These are phyloP conservation scores for Centaurea solstitialis DNA, from an alignment of 129 eudicot genomes.

Conservation along the genomic window DNA sequence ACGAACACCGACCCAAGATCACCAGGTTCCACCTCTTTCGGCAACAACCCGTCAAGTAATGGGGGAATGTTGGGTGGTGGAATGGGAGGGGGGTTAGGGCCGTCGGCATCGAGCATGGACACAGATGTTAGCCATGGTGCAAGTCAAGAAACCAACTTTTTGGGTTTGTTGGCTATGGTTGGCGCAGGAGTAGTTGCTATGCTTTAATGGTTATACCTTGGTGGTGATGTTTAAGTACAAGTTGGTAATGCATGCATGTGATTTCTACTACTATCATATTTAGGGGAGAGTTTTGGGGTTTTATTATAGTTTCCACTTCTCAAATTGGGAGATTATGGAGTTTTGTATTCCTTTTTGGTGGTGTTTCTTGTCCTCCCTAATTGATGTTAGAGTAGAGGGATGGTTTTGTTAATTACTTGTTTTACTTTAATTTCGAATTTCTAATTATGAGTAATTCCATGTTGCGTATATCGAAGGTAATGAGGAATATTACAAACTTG, in stretches of 20 bases:
- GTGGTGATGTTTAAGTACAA: conserved; percentile 6
- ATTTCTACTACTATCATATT: not conserved
- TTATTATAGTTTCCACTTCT: conserved; percentile 12
- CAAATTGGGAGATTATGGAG: conserved; percentile 11
- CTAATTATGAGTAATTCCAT: not conserved
- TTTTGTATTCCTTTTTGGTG: conserved; percentile 20
- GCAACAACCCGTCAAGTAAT: conserved; percentile 31
- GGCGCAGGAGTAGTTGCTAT: conserved; percentile 1
- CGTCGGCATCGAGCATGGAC: conserved; percentile 41
- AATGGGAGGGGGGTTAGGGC: conserved; percentile 33
- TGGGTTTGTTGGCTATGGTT: not conserved
- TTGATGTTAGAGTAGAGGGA: conserved; percentile 14
- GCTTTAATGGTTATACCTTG: not conserved
- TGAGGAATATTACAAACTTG: not conserved
- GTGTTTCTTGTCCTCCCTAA: conserved; percentile 18
- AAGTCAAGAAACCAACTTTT: conserved; percentile 13
- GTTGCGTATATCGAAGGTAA: not conserved
- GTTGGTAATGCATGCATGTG: not conserved
- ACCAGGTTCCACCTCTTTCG: conserved; percentile 36
- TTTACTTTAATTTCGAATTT: not conserved
- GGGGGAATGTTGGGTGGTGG: conserved; percentile 30
- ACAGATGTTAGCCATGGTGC: conserved; percentile 32
- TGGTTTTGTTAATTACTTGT: not conserved
- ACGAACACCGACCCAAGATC: conserved; percentile 12
- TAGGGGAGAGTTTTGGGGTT: not conserved